Percentiles rank a stretch among this genome's conserved stretches.
Conservation (phyloP, 768 basidiomycete genomes). For the Lactarius tabidus region DNA sequence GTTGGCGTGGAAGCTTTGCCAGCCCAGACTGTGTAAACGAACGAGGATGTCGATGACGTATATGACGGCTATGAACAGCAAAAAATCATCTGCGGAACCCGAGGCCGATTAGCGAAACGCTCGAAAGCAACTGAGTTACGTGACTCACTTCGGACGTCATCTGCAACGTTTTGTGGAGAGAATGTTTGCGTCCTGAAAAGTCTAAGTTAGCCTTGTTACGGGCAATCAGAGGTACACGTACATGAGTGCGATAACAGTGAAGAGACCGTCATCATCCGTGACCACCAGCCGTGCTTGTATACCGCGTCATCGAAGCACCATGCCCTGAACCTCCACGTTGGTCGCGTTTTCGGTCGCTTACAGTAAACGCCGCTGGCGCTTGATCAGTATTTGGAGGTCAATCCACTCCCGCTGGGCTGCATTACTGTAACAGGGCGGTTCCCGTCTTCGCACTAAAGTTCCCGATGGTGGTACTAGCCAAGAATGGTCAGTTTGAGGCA, state of each 20-base stretch:
- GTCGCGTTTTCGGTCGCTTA: constrained; percentile 65
- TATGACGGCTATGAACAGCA: constrained; percentile 64
- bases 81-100: constrained; percentile 75
- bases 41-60: constrained; percentile 76
- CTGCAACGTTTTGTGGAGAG: constrained; percentile 44
- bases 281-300: constrained; percentile 93
- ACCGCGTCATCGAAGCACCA: constrained; percentile 95
- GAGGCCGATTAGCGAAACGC: constrained; percentile 2
- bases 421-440: constrained; percentile 81
- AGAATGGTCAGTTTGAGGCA: constrained; percentile 8
- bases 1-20: constrained; percentile 77
- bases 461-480: constrained; percentile 85
- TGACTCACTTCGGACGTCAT: constrained; percentile 57
- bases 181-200: constrained; percentile 74
- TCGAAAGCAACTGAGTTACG: neutral
- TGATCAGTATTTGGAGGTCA: constrained; percentile 84
- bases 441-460: constrained; percentile 89
- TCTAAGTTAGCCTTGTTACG: neutral
- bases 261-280: constrained; percentile 73
- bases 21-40: constrained; percentile 81
- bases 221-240: constrained; percentile 35
- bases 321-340: constrained; percentile 49
- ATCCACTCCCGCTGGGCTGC: constrained; percentile 87
- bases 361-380: constrained; percentile 83
- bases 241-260: constrained; percentile 73